Conservation (phyloP, 108 stramenopile species). For the Pseudonitzschia pungens region DNA sequence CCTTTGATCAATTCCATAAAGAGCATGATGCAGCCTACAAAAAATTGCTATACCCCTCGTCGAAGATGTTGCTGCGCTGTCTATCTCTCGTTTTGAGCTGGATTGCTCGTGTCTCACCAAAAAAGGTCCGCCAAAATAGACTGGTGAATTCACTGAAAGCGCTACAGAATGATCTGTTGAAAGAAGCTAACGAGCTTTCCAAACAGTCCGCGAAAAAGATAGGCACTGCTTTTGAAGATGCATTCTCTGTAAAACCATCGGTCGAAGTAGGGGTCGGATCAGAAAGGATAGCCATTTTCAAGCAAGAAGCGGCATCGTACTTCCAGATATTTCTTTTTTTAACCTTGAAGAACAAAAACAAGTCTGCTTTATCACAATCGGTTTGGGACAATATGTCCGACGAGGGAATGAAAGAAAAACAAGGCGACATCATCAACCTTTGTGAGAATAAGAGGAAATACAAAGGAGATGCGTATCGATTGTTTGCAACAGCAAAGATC, state of each 20-base stretch:
- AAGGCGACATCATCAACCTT: background rate
- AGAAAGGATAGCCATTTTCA: conserved; percentile 5
- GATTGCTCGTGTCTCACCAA: conserved; percentile 17
- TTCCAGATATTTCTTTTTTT: conserved; percentile 6
- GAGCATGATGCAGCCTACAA: background rate
- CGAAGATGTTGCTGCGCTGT: conserved; percentile 8
- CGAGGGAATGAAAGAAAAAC: conserved; percentile 6
- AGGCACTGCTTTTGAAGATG: conserved; percentile 16
- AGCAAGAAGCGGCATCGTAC: conserved; percentile 11
- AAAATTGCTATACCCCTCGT: conserved; percentile 19
- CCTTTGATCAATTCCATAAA: background rate
- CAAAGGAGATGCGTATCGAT: conserved; percentile 8
- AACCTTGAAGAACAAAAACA: background rate
- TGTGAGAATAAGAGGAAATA: background rate
- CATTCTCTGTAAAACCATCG: conserved; percentile 11
- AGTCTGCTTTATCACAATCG: background rate
- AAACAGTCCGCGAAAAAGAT: background rate
- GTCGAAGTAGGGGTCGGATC: background rate
- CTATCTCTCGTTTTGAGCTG: conserved; percentile 19
- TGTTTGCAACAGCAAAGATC: conserved; percentile 28
- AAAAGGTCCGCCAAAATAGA: conserved; percentile 35
- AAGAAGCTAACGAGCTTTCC: background rate
- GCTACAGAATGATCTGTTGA: conserved; percentile 11
- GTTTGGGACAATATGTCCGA: conserved; percentile 22
- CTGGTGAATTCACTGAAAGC: conserved; percentile 27